A percentile compares a stretch with the other conserved stretches of the same genome.
Conservation (phyloP, 257 asterid genomes). For the Forsythia suspensa region DNA sequence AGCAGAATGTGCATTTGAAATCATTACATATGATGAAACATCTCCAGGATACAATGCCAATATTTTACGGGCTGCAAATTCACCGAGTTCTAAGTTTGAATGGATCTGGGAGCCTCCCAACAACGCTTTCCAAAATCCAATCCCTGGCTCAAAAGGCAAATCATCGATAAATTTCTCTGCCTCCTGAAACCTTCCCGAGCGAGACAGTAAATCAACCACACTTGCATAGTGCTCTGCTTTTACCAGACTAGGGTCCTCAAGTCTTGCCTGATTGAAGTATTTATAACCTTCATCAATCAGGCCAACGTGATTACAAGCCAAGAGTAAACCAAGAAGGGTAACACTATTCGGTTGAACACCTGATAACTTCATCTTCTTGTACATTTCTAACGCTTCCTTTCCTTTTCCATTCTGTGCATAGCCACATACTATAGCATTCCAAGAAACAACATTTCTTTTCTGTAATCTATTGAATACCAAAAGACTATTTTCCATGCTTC, state of each 20-base stretch:
- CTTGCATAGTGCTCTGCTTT: slow-evolving; percentile 81
- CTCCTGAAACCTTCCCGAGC: slow-evolving; percentile 72
- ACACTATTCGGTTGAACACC: slow-evolving; percentile 55
- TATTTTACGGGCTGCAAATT: slow-evolving; percentile 53
- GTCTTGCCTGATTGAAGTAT: slow-evolving; percentile 49
- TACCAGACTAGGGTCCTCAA: slow-evolving; percentile 36
- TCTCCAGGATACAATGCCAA: slow-evolving; percentile 71
- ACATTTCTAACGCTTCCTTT: slow-evolving; percentile 46
- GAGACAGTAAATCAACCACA: slow-evolving; percentile 71
- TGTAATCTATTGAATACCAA: slow-evolving; percentile 40
- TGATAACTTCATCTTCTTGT: slow-evolving; percentile 38
- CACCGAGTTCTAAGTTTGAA: slow-evolving; percentile 58
- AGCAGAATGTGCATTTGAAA: slow-evolving; percentile 78
- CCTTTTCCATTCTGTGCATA: slow-evolving; percentile 82
- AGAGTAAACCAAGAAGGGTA: slow-evolving; percentile 64
- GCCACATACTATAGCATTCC: slow-evolving; percentile 88
- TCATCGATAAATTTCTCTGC: slow-evolving; percentile 55
- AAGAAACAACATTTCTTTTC: slow-evolving; percentile 55
- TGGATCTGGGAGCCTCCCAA: slow-evolving; percentile 82
- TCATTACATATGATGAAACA: slow-evolving; percentile 87
- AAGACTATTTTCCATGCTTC: slow-evolving; percentile 67
- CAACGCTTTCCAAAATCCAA: slow-evolving; percentile 88
- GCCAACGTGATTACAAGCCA: slow-evolving; percentile 73
- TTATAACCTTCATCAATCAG: slow-evolving; percentile 60
- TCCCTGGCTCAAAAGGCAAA: slow-evolving; percentile 80